These are phyloP conservation scores for Pichia cabralensis DNA, from an alignment of 805 yeast genomes.

Conservation along the genomic window DNA sequence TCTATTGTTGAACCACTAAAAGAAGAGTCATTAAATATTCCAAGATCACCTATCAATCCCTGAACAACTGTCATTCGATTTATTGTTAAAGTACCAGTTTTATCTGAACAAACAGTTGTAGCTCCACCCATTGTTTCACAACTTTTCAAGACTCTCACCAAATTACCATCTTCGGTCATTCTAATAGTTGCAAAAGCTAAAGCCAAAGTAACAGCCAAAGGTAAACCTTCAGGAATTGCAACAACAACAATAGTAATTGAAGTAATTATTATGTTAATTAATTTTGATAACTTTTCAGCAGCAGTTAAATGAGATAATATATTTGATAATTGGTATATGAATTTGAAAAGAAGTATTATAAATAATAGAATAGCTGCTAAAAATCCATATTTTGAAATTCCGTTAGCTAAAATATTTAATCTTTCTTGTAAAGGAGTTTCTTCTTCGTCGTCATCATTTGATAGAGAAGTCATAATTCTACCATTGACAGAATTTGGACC, in stretches of 20 bases:
- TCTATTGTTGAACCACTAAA: neutral
- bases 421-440: conserved; percentile 84
- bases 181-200: conserved; percentile 96
- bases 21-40: conserved; percentile 38
- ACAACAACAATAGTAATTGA: conserved; percentile 91
- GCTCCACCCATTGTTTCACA: conserved; percentile 99
- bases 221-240: conserved; percentile 99
- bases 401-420: conserved; percentile 74
- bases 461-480: conserved; percentile 73
- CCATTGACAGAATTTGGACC: conserved; percentile 90
- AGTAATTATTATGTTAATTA: conserved; percentile 78
- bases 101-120: conserved; percentile 93
- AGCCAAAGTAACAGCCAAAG: conserved; percentile 93
- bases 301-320: conserved; percentile 33
- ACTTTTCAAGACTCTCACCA: conserved; percentile 86
- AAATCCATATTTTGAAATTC: conserved; percentile 90
- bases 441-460: conserved; percentile 69
- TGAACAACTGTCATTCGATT: conserved; percentile 85
- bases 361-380: conserved; percentile 78
- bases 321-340: conserved; percentile 49
- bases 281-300: conserved; percentile 74
- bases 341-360: conserved; percentile 67
- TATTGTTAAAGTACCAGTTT: conserved; percentile 94
- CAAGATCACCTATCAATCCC: conserved; percentile 54
- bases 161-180: conserved; percentile 93